These are phyloP conservation scores for Neoboletus subvelutipes DNA, from an alignment of 768 basidiomycete species.

Conservation along the genomic window DNA sequence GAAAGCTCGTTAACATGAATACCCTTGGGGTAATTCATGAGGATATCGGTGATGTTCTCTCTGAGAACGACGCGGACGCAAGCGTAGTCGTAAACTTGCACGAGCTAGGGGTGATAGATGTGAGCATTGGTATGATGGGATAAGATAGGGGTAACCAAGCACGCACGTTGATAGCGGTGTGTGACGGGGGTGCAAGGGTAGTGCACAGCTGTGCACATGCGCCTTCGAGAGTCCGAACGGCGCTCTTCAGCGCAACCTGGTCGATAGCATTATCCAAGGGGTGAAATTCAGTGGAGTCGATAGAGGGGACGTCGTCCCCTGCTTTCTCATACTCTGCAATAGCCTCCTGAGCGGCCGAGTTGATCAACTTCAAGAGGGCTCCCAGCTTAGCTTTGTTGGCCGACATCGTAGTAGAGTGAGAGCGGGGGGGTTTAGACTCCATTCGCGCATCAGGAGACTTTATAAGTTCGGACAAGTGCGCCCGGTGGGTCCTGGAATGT, in stretches of 20 bases:
- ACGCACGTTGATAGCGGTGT: slow-evolving; percentile 35
- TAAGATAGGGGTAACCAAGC: neutral
- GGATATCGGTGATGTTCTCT: slow-evolving; percentile 31
- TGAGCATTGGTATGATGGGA: neutral
- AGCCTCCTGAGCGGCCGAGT: slow-evolving; percentile 31
- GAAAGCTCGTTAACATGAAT: slow-evolving; percentile 32
- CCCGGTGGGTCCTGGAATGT: neutral
- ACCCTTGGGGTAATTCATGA: slow-evolving; percentile 29
- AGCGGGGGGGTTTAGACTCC: neutral
- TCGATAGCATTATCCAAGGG: slow-evolving; percentile 35
- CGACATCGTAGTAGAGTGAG: slow-evolving; percentile 12
- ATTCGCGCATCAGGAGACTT: neutral
- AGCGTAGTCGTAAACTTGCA: slow-evolving; percentile 29
- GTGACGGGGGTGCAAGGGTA: slow-evolving; percentile 35
- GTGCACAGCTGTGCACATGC: slow-evolving; percentile 37
- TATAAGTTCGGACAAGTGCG: neutral
- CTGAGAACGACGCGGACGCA: slow-evolving; percentile 29
- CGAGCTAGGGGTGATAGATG: slow-evolving; percentile 13
- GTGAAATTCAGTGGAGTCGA: slow-evolving; percentile 35
- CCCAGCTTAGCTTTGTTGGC: slow-evolving; percentile 24
- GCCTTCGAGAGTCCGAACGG: slow-evolving; percentile 34
- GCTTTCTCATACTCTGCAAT: slow-evolving; percentile 34
- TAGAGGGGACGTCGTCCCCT: slow-evolving; percentile 30
- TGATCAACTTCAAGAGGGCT: slow-evolving; percentile 33
- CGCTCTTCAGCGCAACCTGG: slow-evolving; percentile 21